Evolutionary conservation across 2,329 filamentous ascomycete genomes (phyloP).

Genomic region (Coniochaeta sp.): DNA sequence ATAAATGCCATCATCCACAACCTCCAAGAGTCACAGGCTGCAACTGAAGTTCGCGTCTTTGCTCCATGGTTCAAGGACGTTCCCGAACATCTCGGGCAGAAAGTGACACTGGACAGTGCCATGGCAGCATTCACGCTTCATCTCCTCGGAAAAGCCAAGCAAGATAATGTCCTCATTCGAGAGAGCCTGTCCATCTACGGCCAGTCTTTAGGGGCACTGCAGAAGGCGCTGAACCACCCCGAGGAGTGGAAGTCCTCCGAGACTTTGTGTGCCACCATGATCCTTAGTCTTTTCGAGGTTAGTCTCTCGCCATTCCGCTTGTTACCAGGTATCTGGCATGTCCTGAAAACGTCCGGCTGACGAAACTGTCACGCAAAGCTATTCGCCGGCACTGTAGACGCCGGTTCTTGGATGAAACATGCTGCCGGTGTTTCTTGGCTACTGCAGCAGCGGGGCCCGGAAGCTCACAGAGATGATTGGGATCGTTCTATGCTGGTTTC

Average conservation of each 20-base stretch:
- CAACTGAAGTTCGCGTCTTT: constrained; percentile 7
- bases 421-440: constrained; percentile 28
- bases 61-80: constrained; percentile 17
- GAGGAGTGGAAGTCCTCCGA: constrained; percentile 29
- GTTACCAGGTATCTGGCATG: too few relatives aligned
- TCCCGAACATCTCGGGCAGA: constrained; percentile 23
- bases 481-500: constrained; percentile 29
- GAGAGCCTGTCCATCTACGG: constrained; percentile 30
- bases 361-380: constrained; percentile 16
- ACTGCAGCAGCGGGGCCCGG: constrained; percentile 29
- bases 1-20: constrained; percentile 22
- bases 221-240: constrained; percentile 26
- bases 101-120: constrained; percentile 28
- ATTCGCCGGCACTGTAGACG: constrained; percentile 30
- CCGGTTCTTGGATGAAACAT: constrained; percentile 30
- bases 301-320: too few relatives aligned
- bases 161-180: constrained; percentile 20
- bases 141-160: constrained; percentile 25
- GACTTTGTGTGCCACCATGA: constrained; percentile 32
- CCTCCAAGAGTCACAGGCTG: constrained; percentile 1
- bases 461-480: constrained; percentile 23
- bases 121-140: constrained; percentile 28
- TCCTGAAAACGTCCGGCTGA: too few relatives aligned
- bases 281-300: constrained; percentile 32
- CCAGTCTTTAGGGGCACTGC: constrained; percentile 25